Evolutionary conservation across 2,329 filamentous ascomycete species (phyloP).

Genomic region (Ophiostoma populinum): DNA sequence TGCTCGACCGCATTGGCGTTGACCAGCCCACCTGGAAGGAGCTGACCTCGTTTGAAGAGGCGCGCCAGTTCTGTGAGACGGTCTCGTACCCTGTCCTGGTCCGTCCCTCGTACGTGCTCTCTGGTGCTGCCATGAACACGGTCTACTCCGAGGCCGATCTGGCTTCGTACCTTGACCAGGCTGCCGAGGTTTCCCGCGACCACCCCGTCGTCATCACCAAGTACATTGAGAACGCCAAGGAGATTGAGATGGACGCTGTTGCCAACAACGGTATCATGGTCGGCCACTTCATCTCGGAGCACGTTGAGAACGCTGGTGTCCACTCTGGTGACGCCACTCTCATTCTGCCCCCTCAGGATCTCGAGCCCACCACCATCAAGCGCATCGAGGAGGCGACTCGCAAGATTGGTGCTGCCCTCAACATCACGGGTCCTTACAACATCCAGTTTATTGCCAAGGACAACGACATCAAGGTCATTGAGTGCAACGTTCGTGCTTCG

Average conservation of each 20-base stretch:
- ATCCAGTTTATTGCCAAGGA: constrained; percentile 99
- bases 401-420: constrained; percentile 87
- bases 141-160: constrained; percentile 93
- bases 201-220: constrained; percentile 98
- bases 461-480: constrained; percentile 98
- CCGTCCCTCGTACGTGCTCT: constrained; percentile 89
- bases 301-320: constrained; percentile 96
- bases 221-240: constrained; percentile 98
- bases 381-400: constrained; percentile 88
- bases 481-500: constrained; percentile 94
- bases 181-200: constrained; percentile 81
- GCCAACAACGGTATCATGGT: constrained; percentile 78
- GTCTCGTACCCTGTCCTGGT: constrained; percentile 91
- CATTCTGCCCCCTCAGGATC: constrained; percentile 84
- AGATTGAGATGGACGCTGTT: constrained; percentile 99
- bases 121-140: constrained; percentile 97
- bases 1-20: constrained; percentile 86
- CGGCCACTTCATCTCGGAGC: constrained; percentile 94
- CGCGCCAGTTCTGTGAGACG: constrained; percentile 67
- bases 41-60: constrained; percentile 84
- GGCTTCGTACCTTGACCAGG: constrained; percentile 74
- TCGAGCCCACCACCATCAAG: constrained; percentile 72
- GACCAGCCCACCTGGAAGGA: constrained; percentile 98
- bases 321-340: constrained; percentile 96
- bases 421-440: constrained; percentile 93